phyloP scores from a whole-genome alignment of 495 filamentous ascomycete species.

The Podospora pseudopauciseta region DNA sequence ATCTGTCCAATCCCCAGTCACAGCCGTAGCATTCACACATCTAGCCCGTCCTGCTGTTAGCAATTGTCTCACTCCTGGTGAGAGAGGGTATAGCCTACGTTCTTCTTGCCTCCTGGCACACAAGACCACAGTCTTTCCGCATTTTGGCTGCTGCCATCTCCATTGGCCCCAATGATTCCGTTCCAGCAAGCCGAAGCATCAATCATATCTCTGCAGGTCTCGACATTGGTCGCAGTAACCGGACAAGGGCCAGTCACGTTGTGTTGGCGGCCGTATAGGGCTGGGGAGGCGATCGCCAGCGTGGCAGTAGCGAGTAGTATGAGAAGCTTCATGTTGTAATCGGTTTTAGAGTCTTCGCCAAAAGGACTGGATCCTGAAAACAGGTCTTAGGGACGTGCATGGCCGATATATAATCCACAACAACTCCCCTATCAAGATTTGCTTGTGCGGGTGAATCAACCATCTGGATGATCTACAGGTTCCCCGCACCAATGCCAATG shows the following conservation, averaged over 20 bases:
- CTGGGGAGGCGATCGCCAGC: not conserved
- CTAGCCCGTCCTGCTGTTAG: not conserved
- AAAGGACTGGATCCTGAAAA: too few species aligned
- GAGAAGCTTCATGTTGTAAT: constrained; percentile 2
- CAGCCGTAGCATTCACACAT: constrained; percentile 12
- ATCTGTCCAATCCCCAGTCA: constrained; percentile 11
- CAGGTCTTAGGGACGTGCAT: not conserved
- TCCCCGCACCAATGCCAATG: constrained; percentile 3
- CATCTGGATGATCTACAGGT: not conserved
- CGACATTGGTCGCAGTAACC: not conserved
- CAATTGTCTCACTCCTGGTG: not conserved
- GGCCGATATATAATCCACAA: not conserved
- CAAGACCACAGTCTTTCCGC: constrained; percentile 3
- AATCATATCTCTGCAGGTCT: constrained; percentile 9
- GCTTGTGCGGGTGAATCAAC: not conserved
- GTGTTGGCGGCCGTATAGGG: not conserved
- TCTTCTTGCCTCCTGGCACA: constrained; percentile 9
- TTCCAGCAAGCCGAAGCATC: constrained; percentile 7
- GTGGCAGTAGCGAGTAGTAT: not conserved
- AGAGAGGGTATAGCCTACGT: not conserved
- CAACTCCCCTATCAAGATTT: not conserved
- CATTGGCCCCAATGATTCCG: constrained; percentile 8
- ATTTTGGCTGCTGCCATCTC: constrained; percentile 1
- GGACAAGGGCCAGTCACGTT: constrained; percentile 3
- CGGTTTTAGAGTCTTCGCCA: not conserved